Percentiles rank a stretch among this genome's conserved stretches.
Evolutionary conservation across 1,139 yeast genomes (phyloP).

Genomic region (Geotrichum restrictum): DNA sequence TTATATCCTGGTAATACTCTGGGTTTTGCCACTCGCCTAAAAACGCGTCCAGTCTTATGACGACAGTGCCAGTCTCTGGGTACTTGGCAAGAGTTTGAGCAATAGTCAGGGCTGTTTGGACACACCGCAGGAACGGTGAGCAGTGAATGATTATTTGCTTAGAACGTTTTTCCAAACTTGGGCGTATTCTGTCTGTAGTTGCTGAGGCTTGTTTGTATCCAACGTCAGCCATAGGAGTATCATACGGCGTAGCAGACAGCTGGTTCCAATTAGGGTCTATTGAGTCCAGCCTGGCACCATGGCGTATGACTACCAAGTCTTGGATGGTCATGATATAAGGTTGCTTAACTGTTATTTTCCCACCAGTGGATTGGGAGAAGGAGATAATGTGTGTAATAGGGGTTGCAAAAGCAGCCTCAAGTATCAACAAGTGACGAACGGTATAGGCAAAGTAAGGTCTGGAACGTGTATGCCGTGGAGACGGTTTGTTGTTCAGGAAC

Average conservation of each 20-base stretch:
- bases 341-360: too few species aligned
- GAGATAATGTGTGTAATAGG: neutral
- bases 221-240: constrained; percentile 37
- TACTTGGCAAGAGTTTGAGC: constrained; percentile 25
- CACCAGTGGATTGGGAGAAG: neutral
- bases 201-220: constrained; percentile 34
- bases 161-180: constrained; percentile 4
- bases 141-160: constrained; percentile 32
- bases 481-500: too few species aligned
- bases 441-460: too few species aligned
- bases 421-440: neutral
- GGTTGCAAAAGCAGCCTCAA: neutral
- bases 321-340: constrained; percentile 17
- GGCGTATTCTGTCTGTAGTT: constrained; percentile 22
- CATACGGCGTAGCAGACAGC: constrained; percentile 39
- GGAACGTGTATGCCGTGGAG: too few species aligned
- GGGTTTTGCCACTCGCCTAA: constrained; percentile 44
- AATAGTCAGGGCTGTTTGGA: constrained; percentile 37
- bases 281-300: constrained; percentile 37
- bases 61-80: constrained; percentile 6
- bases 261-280: constrained; percentile 34
- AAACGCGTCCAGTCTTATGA: constrained; percentile 37
- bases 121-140: constrained; percentile 42
- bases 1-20: constrained; percentile 37
- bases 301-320: constrained; percentile 36